Base-by-base conservation (phyloP, 2,329 filamentous ascomycete genomes). In the Colletotrichum musicola region DNA sequence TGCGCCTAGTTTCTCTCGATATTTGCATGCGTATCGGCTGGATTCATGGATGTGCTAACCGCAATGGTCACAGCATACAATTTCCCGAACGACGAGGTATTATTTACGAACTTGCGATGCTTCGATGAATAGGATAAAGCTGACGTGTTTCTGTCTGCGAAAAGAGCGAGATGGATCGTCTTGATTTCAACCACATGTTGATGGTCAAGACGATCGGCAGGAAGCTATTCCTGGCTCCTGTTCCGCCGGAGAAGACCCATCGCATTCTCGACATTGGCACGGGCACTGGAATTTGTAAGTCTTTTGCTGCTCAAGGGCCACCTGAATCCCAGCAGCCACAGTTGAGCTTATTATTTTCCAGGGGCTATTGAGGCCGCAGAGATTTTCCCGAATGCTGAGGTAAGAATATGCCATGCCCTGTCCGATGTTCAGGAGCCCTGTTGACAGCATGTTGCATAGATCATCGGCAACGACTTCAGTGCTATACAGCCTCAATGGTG, bases 201-300 rank as follows among this genome's bases (percentile, higher is more conserved):
- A 47, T 53, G 5, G 42, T 62, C 1, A 61, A 62, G 30, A 59
- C 58, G 2, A 20, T 67, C 3, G 63, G 57, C 4, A 27, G 46
- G 16, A 65, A 55, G 18, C 53, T 69, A 1, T 67, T 62, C 18
- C 14, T 58, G 14, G 67, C 78, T 0, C 77, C 77, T 4, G 68
- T 80, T 12, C 58, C 69, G 3, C 62, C 79, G n/a, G 72, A 73
- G 7, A 75, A 74, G 22, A 73, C 75, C 4, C 76, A 76, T 1
- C 74, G 73, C 4, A 75, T 84, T 10, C 75, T 84, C 0, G 82
- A 84, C 56, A 74, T 84, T 12, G 82, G 82, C n/a, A 83, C 81
- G 0, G 82, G 82, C 4, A 82, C 80, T 3, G 82, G 82, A 4
- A 80, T 81, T 42, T 83, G 81, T 74, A 68, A 14, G 62, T 35